Percentiles rank a stretch among this genome's conserved stretches.
Evolutionary conservation across 805 yeast species (phyloP).

Genomic region (Pichia gijzeniarum): DNA sequence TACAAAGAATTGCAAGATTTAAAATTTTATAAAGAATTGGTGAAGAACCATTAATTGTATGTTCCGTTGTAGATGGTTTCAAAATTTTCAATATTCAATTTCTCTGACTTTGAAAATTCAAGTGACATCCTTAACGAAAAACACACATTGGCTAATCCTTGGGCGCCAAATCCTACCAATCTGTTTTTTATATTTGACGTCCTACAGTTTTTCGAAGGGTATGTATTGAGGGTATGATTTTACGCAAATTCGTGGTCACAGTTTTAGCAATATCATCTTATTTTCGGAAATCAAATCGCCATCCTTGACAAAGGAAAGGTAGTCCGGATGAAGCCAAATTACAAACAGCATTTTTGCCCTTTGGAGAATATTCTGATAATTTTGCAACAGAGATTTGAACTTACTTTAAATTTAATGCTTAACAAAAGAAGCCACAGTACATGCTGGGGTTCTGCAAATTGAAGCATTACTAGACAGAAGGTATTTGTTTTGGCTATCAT

Average conservation of each 20-base stretch:
- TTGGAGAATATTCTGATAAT: conserved; percentile 85
- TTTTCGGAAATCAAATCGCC: conserved; percentile 60
- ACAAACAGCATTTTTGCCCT: conserved; percentile 94
- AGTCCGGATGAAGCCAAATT: conserved; percentile 87
- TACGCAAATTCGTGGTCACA: conserved; percentile 70
- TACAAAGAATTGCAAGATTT: too few relatives aligned
- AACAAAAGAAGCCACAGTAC: too few relatives aligned
- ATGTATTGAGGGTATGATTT: conserved; percentile 73
- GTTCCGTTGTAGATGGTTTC: conserved; percentile 97
- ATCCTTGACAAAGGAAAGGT: conserved; percentile 58
- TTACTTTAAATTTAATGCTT: too few relatives aligned
- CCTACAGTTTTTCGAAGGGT: conserved; percentile 76
- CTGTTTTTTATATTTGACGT: conserved; percentile 75
- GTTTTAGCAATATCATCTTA: conserved; percentile 76
- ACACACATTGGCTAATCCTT: conserved; percentile 89
- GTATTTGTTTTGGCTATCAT: too few relatives aligned
- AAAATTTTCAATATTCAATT: conserved; percentile 76
- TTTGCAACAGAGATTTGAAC: conserved; percentile 92
- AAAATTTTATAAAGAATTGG: too few relatives aligned
- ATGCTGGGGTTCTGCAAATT: too few relatives aligned
- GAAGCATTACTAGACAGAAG: too few relatives aligned
- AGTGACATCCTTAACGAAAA: conserved; percentile 77
- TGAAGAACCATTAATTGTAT: too few relatives aligned
- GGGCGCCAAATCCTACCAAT: conserved; percentile 96
- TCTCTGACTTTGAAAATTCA: conserved; percentile 73